phyloP scores from a whole-genome alignment of 495 filamentous ascomycete genomes.

The Aspergillus incahuasiensis region DNA sequence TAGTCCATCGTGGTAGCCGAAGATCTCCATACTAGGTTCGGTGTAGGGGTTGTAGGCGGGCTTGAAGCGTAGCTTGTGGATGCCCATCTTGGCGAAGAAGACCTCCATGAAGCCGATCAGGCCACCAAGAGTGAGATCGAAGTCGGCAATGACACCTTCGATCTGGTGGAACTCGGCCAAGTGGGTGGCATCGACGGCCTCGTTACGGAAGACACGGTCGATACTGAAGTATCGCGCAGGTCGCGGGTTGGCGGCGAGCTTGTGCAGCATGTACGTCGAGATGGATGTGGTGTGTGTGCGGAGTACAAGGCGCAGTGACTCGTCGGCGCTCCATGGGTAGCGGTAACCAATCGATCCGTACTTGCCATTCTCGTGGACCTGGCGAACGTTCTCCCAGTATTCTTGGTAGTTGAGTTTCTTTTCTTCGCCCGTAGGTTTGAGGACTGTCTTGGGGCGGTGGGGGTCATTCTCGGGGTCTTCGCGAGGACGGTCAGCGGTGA shows the following conservation, averaged over 20 bases:
- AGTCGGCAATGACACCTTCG: constrained; percentile 97
- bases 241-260: constrained; percentile 71
- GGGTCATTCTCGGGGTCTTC: constrained; percentile 56
- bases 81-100: constrained; percentile 95
- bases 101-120: constrained; percentile 95
- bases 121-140: constrained; percentile 81
- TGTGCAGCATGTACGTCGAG: constrained; percentile 82
- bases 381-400: constrained; percentile 81
- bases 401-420: constrained; percentile 64
- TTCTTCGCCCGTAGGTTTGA: constrained; percentile 32
- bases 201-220: constrained; percentile 94
- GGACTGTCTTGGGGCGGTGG: constrained; percentile 30
- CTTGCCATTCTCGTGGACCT: constrained; percentile 80
- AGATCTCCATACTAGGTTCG: constrained; percentile 97
- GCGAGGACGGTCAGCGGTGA: constrained; percentile 67
- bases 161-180: constrained; percentile 98
- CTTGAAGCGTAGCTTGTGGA: constrained; percentile 85
- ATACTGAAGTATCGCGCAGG: constrained; percentile 96
- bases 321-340: constrained; percentile 87
- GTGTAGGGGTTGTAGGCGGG: constrained; percentile 98
- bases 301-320: constrained; percentile 82
- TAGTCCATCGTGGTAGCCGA: constrained; percentile 85
- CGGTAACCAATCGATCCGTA: constrained; percentile 93
- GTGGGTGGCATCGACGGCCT: constrained; percentile 94
- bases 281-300: constrained; percentile 95